Evolutionary conservation across 2,329 filamentous ascomycete genomes (phyloP).

Genomic region (Polytolypa hystricis): DNA sequence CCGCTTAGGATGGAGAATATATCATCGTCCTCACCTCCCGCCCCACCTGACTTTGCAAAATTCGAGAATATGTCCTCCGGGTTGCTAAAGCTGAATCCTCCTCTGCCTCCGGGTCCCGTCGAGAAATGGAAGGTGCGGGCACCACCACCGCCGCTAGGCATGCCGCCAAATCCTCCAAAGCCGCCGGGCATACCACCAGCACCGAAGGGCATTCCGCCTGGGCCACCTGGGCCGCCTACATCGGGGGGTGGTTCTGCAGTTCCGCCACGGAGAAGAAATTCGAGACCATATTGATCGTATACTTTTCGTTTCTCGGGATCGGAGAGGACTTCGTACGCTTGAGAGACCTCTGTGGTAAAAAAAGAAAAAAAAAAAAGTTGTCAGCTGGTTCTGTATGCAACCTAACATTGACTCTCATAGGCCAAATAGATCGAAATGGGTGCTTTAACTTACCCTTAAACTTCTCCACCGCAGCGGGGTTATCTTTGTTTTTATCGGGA

Average conservation of each 20-base stretch:
- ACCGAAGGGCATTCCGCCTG: conserved; percentile 30
- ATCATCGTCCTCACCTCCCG: conserved; percentile 43
- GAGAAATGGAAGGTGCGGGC: conserved; percentile 37
- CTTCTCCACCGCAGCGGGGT: conserved; percentile 72
- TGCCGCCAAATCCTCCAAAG: conserved; percentile 38
- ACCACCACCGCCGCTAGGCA: conserved; percentile 41
- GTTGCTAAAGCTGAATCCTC: conserved; percentile 72
- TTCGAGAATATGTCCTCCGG: conserved; percentile 76
- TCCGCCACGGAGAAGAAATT: conserved; percentile 78
- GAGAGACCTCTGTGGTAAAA: conserved; percentile 59
- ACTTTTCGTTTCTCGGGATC: conserved; percentile 94
- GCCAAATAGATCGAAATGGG: not conserved
- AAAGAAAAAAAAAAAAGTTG: not conserved
- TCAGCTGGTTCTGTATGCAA: too few species aligned
- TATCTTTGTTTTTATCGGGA: conserved; percentile 96
- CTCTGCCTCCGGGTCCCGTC: conserved; percentile 42
- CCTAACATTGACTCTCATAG: not conserved
- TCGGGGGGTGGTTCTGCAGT: conserved; percentile 53
- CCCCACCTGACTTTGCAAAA: conserved; percentile 55
- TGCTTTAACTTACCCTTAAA: conserved; percentile 59
- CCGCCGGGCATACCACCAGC: conserved; percentile 47
- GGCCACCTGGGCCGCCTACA: conserved; percentile 38
- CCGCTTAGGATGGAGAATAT: conserved; percentile 45
- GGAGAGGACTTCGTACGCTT: conserved; percentile 95
- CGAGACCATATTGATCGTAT: conserved; percentile 90